Conservation (phyloP, 2,329 filamentous ascomycete genomes). For the Pyrenochaeta sp. region DNA sequence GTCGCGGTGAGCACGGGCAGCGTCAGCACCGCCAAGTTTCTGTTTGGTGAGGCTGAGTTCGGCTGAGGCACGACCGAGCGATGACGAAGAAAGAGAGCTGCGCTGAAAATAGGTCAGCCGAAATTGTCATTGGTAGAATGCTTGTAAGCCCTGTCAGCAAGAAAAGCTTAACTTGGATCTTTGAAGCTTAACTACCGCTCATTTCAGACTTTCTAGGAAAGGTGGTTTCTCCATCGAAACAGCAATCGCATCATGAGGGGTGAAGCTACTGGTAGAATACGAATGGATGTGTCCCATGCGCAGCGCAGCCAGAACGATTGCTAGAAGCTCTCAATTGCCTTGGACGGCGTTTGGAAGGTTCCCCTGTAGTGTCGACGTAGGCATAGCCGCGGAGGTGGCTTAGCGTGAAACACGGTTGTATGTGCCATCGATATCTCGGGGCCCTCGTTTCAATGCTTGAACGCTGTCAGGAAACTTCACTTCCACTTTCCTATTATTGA, state of each 20-base stretch:
- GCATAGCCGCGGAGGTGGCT: neutral
- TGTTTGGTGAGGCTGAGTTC: constrained; percentile 11
- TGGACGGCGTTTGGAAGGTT: constrained; percentile 1
- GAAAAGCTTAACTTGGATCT: constrained; percentile 4
- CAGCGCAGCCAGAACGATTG: neutral
- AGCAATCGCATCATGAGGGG: neutral
- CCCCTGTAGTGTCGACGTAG: neutral
- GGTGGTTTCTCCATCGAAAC: neutral
- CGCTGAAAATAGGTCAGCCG: neutral
- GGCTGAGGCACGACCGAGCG: neutral
- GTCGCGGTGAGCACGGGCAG: constrained; percentile 3
- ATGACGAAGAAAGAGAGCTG: constrained; percentile 2
- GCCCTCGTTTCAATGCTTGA: neutral
- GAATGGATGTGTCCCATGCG: neutral
- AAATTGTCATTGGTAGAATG: neutral
- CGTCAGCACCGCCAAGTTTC: constrained; percentile 12
- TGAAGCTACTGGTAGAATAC: neutral
- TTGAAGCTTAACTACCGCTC: neutral
- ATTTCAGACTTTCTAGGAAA: neutral
- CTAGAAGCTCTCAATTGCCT: neutral
- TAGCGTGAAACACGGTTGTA: constrained; percentile 3
- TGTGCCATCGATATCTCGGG: neutral
- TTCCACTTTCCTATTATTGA: neutral
- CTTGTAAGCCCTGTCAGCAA: neutral
- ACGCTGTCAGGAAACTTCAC: neutral